phyloP scores from a whole-genome alignment of 352 stramenopile species.

The Phytophthora chlamydospora region DNA sequence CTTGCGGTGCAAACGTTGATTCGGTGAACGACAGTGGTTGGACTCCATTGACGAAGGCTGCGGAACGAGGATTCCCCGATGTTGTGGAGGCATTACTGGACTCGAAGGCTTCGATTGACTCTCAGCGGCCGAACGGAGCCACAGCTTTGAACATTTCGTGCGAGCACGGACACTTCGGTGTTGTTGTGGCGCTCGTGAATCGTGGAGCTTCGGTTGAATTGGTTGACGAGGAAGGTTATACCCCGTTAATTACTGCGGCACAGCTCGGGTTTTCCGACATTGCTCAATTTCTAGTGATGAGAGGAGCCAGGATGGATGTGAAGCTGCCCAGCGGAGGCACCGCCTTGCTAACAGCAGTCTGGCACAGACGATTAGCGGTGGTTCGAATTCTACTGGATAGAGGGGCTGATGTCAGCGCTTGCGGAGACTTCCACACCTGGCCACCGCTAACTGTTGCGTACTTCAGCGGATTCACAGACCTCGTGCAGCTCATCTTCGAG shows the following conservation, averaged over 20 bases:
- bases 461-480: slow-evolving; percentile 7
- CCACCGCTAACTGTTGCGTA: slow-evolving; percentile 6
- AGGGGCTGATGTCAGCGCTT: slow-evolving; percentile 1
- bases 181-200: neutral
- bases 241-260: neutral
- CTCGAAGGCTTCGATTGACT: too few species aligned
- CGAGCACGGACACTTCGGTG: neutral
- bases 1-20: too few species aligned
- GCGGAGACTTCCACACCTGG: slow-evolving; percentile 5
- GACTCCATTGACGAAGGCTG: too few species aligned
- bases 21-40: too few species aligned
- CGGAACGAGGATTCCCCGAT: too few species aligned
- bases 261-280: too few species aligned
- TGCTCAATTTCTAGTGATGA: neutral
- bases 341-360: slow-evolving; percentile 6
- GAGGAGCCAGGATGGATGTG: neutral
- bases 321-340: slow-evolving; percentile 7
- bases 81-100: too few species aligned
- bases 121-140: neutral
- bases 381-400: slow-evolving; percentile 13
- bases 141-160: slow-evolving; percentile 6
- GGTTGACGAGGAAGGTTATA: neutral
- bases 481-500: slow-evolving; percentile 6
- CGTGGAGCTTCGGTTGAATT: neutral
- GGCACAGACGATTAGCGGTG: slow-evolving; percentile 1